Conservation (phyloP, 2,329 filamentous ascomycete species). For the Alternaria arbusti region DNA sequence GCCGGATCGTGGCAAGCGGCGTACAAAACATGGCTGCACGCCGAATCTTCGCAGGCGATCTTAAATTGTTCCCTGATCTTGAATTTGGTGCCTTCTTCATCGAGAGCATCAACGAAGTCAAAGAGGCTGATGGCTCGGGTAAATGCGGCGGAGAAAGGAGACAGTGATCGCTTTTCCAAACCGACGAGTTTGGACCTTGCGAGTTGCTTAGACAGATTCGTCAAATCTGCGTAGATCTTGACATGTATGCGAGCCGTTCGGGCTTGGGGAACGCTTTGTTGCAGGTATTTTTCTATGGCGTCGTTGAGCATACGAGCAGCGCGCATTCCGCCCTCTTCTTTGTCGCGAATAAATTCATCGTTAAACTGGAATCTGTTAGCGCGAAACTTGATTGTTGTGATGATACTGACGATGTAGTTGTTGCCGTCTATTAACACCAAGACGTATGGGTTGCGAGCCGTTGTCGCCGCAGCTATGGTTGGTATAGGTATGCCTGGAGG, state of each 20-base stretch:
- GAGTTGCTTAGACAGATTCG: slow-evolving; percentile 59
- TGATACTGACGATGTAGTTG: slow-evolving; percentile 55
- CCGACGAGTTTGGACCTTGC: slow-evolving; percentile 58
- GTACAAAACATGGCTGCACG: slow-evolving; percentile 70
- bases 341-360: slow-evolving; percentile 56
- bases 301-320: slow-evolving; percentile 63
- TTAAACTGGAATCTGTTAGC: slow-evolving; percentile 50
- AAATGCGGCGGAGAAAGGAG: slow-evolving; percentile 63
- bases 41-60: slow-evolving; percentile 63
- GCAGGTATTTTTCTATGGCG: slow-evolving; percentile 52
- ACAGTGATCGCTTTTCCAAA: slow-evolving; percentile 62
- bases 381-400: background rate
- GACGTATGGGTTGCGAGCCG: slow-evolving; percentile 61
- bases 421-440: slow-evolving; percentile 69
- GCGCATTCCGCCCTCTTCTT: slow-evolving; percentile 61
- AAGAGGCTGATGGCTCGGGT: slow-evolving; percentile 64
- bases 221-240: slow-evolving; percentile 64
- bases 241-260: slow-evolving; percentile 62
- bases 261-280: slow-evolving; percentile 36
- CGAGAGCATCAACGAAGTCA: slow-evolving; percentile 68
- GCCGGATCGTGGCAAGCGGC: slow-evolving; percentile 67
- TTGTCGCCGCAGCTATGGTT: slow-evolving; percentile 30
- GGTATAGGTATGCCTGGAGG: slow-evolving; percentile 36
- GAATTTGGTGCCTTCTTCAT: slow-evolving; percentile 65
- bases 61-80: slow-evolving; percentile 61